Evolutionary conservation across 2,329 filamentous ascomycete species (phyloP).

Genomic region (Elsinoe australis): DNA sequence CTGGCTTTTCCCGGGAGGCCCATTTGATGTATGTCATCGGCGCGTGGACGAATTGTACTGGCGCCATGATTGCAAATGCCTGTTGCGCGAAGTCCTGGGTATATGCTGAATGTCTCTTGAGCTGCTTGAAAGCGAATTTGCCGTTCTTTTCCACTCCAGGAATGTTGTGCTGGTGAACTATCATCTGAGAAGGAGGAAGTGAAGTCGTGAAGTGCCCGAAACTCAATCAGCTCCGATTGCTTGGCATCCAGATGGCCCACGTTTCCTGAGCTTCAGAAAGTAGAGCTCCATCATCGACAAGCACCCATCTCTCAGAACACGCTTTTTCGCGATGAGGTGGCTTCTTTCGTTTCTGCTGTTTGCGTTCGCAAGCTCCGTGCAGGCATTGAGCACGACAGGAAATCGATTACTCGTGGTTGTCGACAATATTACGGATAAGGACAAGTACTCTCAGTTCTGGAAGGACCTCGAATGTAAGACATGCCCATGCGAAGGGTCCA

Average conservation of each 20-base stretch:
- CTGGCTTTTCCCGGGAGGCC: constrained; percentile 79
- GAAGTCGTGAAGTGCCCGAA: constrained; percentile 16
- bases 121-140: no score
- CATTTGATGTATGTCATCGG: constrained; percentile 82
- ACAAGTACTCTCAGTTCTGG: constrained; percentile 73
- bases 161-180: no score
- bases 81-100: constrained; percentile 4
- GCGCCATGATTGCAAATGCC: constrained; percentile 49
- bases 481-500: no score
- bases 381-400: constrained; percentile 72
- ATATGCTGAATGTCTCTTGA: no score
- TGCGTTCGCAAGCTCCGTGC: constrained; percentile 57
- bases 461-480: constrained; percentile 62
- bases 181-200: not conserved
- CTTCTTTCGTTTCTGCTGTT: constrained; percentile 46
- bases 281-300: constrained; percentile 6
- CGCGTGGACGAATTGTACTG: constrained; percentile 72
- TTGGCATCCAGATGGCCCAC: constrained; percentile 15
- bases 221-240: constrained; percentile 1
- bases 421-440: constrained; percentile 74
- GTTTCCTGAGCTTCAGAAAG: constrained; percentile 16
- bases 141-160: no score
- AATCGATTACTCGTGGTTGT: constrained; percentile 76
- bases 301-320: not conserved
- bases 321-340: constrained; percentile 26